Evolutionary conservation across 768 basidiomycete species (phyloP).

Genomic region (Nidularia sp.): DNA sequence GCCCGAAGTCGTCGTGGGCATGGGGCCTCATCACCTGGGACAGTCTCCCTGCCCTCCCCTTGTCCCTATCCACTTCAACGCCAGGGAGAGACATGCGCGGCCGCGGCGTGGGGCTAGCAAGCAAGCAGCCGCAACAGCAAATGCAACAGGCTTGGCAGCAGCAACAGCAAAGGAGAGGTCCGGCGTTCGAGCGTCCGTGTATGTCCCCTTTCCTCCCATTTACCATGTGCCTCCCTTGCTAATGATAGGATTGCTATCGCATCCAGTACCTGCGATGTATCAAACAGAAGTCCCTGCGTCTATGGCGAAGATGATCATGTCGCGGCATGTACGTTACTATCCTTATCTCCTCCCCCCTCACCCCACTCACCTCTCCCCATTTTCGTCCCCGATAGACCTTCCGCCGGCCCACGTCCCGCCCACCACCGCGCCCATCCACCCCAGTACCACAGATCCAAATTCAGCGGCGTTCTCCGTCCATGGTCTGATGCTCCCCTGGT

Average conservation of each 20-base stretch:
- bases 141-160: slow-evolving; percentile 10
- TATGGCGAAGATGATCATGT: slow-evolving; percentile 53
- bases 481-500: neutral
- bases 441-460: neutral
- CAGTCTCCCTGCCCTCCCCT: slow-evolving; percentile 19
- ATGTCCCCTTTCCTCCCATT: slow-evolving; percentile 2
- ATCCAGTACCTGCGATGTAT: slow-evolving; percentile 37
- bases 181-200: slow-evolving; percentile 22
- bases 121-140: slow-evolving; percentile 11
- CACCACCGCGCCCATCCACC: neutral
- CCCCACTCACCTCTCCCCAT: neutral
- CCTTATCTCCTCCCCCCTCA: neutral
- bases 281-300: slow-evolving; percentile 38
- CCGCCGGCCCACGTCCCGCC: neutral
- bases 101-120: slow-evolving; percentile 13
- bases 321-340: slow-evolving; percentile 37
- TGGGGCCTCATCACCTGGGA: slow-evolving; percentile 19
- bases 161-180: slow-evolving; percentile 12
- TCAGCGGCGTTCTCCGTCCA: neutral
- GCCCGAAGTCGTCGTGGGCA: slow-evolving; percentile 14
- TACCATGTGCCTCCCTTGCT: neutral
- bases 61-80: slow-evolving; percentile 14
- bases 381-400: neutral
- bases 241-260: neutral
- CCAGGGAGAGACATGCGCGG: slow-evolving; percentile 6